These are phyloP conservation scores for Hyaloperonospora brassicae DNA, from an alignment of 352 stramenopile species.

Conservation along the genomic window DNA sequence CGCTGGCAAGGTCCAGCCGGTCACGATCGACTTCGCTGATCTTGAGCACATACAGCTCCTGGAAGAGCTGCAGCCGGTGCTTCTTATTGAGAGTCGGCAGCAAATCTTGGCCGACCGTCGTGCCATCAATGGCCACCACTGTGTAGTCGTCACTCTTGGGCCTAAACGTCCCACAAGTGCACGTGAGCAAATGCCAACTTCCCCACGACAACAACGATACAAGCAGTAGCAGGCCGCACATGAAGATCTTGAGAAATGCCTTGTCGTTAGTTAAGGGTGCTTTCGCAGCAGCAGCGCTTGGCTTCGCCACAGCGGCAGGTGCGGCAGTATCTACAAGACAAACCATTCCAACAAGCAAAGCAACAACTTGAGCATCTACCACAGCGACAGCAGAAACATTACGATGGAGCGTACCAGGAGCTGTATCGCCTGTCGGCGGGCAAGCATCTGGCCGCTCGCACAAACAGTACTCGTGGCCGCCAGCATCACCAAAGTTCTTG, in stretches of 20 bases:
- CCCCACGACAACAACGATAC: background rate
- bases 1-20: slow-evolving; percentile 68
- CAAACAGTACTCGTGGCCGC: slow-evolving; percentile 80
- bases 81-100: slow-evolving; percentile 85
- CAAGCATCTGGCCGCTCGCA: slow-evolving; percentile 81
- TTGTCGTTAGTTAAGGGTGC: slow-evolving; percentile 56
- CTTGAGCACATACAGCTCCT: slow-evolving; percentile 85
- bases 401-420: slow-evolving; percentile 23
- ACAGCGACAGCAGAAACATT: background rate
- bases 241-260: slow-evolving; percentile 83
- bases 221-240: slow-evolving; percentile 33
- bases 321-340: slow-evolving; percentile 22
- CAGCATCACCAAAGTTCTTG: slow-evolving; percentile 87
- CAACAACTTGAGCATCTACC: background rate
- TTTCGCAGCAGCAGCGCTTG: slow-evolving; percentile 32
- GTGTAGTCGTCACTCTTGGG: slow-evolving; percentile 86
- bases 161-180: slow-evolving; percentile 23
- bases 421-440: slow-evolving; percentile 51
- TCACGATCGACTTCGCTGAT: slow-evolving; percentile 80
- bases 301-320: slow-evolving; percentile 20
- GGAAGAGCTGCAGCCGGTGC: slow-evolving; percentile 75
- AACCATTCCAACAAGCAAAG: slow-evolving; percentile 2
- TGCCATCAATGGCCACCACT: slow-evolving; percentile 76
- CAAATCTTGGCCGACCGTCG: slow-evolving; percentile 69
- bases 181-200: background rate